phyloP scores from a whole-genome alignment of 768 basidiomycete genomes.

The Lactifluus volemus region DNA sequence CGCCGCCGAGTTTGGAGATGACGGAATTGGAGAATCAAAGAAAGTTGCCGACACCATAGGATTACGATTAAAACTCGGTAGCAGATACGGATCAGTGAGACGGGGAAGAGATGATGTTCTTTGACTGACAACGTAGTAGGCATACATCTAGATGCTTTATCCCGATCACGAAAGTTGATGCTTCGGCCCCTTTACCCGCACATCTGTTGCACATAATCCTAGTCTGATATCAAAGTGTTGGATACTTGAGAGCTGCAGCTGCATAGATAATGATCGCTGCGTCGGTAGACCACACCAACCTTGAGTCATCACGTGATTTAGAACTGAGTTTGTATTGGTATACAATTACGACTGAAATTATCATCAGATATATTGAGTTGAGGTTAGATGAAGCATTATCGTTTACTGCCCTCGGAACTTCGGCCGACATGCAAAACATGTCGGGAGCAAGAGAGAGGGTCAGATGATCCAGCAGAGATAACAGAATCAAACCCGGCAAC shows the following conservation, averaged over 20 bases:
- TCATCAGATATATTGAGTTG: neutral
- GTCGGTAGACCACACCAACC: neutral
- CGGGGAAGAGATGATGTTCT: no score
- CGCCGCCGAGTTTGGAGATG: no score
- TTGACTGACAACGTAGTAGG: no score
- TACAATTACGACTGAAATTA: neutral
- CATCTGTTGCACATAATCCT: neutral
- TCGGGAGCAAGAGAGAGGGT: neutral
- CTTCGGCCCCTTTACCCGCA: no score
- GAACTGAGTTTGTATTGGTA: neutral
- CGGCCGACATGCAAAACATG: neutral
- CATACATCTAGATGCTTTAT: no score
- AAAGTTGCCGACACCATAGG: no score
- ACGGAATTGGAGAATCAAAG: no score
- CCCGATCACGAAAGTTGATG: no score
- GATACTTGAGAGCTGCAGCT: neutral
- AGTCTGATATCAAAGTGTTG: neutral
- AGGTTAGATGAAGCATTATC: neutral
- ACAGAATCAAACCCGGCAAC: neutral
- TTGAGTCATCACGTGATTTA: neutral
- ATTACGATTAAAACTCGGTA: no score
- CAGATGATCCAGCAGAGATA: neutral
- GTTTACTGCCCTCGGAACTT: neutral
- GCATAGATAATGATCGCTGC: neutral
- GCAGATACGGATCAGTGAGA: no score